Evolutionary conservation across 495 filamentous ascomycete genomes (phyloP).

Genomic region (Penicillium salamii): DNA sequence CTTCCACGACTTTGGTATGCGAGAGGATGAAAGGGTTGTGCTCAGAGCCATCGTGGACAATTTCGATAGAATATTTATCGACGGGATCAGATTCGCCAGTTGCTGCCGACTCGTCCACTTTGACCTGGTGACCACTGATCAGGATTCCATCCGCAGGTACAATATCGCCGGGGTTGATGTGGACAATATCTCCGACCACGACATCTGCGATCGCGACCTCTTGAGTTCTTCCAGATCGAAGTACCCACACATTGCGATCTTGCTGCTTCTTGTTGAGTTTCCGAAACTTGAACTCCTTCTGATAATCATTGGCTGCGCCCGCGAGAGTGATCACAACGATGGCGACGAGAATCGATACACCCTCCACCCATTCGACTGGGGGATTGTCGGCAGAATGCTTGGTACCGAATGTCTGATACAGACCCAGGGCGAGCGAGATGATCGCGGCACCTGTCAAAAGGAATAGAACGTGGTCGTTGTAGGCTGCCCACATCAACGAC

Average conservation of each 20-base stretch:
- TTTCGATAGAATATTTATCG: conserved; percentile 61
- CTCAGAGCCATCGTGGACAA: conserved; percentile 39
- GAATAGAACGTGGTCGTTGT: conserved; percentile 70
- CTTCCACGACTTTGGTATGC: conserved; percentile 79
- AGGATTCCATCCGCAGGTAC: conserved; percentile 71
- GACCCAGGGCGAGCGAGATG: conserved; percentile 69
- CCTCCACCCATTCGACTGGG: conserved; percentile 65
- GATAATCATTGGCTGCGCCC: conserved; percentile 62
- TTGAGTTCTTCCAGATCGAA: conserved; percentile 63
- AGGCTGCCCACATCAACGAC: conserved; percentile 64
- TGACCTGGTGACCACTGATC: conserved; percentile 61
- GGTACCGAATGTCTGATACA: conserved; percentile 50
- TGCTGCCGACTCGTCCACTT: conserved; percentile 68
- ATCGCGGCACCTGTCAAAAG: conserved; percentile 67
- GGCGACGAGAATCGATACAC: conserved; percentile 66
- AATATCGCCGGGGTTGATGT: conserved; percentile 74
- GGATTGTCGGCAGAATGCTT: conserved; percentile 28
- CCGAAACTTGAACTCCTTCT: conserved; percentile 61
- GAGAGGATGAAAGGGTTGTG: conserved; percentile 70
- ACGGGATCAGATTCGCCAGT: conserved; percentile 68
- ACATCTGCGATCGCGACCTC: conserved; percentile 71
- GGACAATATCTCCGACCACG: conserved; percentile 71
- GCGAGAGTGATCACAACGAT: conserved; percentile 64
- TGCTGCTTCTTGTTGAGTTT: conserved; percentile 59
- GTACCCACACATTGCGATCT: conserved; percentile 61